Evolutionary conservation across 495 filamentous ascomycete species (phyloP).

Genomic region (Penicillium psychrofluorescens): DNA sequence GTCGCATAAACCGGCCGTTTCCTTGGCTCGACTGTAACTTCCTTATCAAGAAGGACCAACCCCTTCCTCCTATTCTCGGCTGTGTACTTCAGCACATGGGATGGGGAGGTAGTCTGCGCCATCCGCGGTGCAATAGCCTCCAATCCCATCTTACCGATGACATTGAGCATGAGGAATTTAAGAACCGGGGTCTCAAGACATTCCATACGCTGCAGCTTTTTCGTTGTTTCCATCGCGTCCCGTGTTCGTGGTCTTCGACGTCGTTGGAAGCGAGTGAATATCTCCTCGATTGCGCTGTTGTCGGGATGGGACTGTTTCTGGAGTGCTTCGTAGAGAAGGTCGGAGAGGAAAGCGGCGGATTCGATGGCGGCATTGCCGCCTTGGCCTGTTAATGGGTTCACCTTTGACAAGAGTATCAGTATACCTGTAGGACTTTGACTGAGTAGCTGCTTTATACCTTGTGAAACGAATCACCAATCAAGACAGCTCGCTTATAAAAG

Average conservation of each 20-base stretch:
- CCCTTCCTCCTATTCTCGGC: not conserved
- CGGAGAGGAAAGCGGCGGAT: not conserved
- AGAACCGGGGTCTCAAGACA: slow-evolving; percentile 4
- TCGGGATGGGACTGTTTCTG: not conserved
- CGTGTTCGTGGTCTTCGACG: slow-evolving; percentile 1
- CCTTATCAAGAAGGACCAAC: slow-evolving; percentile 1
- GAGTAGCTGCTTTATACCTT: not conserved
- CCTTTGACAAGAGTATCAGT: not conserved
- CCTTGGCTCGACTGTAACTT: not conserved
- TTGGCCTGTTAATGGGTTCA: slow-evolving; percentile 1
- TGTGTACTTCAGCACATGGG: not conserved
- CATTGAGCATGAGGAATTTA: slow-evolving; percentile 5
- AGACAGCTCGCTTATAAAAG: slow-evolving; percentile 1
- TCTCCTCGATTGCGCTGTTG: slow-evolving; percentile 18
- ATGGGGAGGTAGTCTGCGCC: not conserved
- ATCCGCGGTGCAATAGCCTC: not conserved
- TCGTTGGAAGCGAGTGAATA: slow-evolving; percentile 5
- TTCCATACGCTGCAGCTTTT: slow-evolving; percentile 2
- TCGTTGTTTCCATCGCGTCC: not conserved
- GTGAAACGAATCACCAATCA: slow-evolving; percentile 2
- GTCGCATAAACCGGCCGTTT: slow-evolving; percentile 1
- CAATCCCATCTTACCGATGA: not conserved
- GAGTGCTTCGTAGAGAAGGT: not conserved
- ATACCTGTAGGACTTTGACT: not conserved
- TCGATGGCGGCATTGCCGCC: slow-evolving; percentile 1